Evolutionary conservation across 1,284 basidiomycete genomes (phyloP).

Genomic region (Moesziomyces parantarcticus): DNA sequence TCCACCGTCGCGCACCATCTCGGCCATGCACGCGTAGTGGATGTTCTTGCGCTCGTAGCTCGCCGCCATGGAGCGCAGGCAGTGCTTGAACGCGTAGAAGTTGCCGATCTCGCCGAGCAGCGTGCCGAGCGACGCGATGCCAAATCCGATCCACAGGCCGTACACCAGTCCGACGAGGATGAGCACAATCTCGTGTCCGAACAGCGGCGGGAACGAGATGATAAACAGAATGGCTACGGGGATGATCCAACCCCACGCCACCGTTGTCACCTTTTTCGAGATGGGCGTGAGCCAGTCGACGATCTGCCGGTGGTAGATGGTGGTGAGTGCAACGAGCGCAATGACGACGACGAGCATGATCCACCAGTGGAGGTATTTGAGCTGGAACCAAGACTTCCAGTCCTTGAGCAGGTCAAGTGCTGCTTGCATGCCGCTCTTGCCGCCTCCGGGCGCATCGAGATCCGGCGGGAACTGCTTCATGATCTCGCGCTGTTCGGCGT

Average conservation of each 20-base stretch:
- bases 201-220: slow-evolving; percentile 72
- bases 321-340: slow-evolving; percentile 74
- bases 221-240: slow-evolving; percentile 83
- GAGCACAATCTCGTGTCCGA: slow-evolving; percentile 81
- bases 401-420: slow-evolving; percentile 33
- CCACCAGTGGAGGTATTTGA: slow-evolving; percentile 70
- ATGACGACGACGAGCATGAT: slow-evolving; percentile 67
- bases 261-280: slow-evolving; percentile 74
- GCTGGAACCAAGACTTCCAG: slow-evolving; percentile 52
- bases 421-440: slow-evolving; percentile 35
- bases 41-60: slow-evolving; percentile 79
- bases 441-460: slow-evolving; percentile 53
- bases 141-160: slow-evolving; percentile 65
- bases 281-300: slow-evolving; percentile 76
- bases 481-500: slow-evolving; percentile 52
- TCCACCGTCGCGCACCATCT: slow-evolving; percentile 81
- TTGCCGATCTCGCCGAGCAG: slow-evolving; percentile 63
- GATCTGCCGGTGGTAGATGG: slow-evolving; percentile 77
- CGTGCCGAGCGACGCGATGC: slow-evolving; percentile 56
- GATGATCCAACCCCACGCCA: slow-evolving; percentile 79
- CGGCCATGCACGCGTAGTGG: slow-evolving; percentile 80
- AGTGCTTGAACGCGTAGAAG: slow-evolving; percentile 74
- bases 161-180: slow-evolving; percentile 79
- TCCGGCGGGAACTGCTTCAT: slow-evolving; percentile 59
- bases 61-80: slow-evolving; percentile 74